Percentiles rank a stretch among this genome's conserved stretches.
phyloP scores from a whole-genome alignment of 192 early-diverging fungal species.

The Podila clonocystis region DNA sequence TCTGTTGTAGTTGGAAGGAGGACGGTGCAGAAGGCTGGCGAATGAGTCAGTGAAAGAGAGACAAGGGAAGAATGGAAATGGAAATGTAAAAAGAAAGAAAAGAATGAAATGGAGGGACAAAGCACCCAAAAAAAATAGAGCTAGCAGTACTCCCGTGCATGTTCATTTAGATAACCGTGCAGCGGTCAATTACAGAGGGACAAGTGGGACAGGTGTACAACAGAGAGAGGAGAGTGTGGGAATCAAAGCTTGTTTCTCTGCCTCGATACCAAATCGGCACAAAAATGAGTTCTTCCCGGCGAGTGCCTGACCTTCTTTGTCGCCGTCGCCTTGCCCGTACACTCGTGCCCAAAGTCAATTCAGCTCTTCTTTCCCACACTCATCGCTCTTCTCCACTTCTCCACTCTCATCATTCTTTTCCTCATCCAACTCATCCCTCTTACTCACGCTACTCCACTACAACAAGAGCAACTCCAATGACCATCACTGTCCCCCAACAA shows the following conservation, averaged over 20 bases:
- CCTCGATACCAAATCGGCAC: no score
- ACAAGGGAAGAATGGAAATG: neutral
- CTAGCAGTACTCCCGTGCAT: no score
- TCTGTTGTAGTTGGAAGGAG: neutral
- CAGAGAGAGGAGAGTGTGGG: no score
- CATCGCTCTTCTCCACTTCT: neutral
- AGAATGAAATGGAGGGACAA: neutral
- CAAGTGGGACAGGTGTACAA: no score
- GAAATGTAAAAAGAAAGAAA: slow-evolving; percentile 4
- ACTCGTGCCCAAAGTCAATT: no score
- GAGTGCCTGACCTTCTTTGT: no score
- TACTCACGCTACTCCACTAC: neutral
- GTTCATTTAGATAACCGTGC: no score
- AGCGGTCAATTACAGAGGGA: no score
- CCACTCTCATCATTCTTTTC: neutral
- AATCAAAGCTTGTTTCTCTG: no score
- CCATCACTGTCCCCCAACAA: slow-evolving; percentile 23
- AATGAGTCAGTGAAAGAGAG: neutral
- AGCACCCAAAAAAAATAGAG: neutral
- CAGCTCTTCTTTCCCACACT: neutral
- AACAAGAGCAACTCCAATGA: neutral
- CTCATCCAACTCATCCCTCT: neutral
- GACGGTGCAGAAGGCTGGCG: neutral
- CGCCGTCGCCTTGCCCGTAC: no score
- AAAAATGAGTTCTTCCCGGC: no score